Percentiles rank a stretch among this genome's conserved stretches.
Conservation (phyloP, 495 filamentous ascomycete genomes). For the Daldinia vernicosa region DNA sequence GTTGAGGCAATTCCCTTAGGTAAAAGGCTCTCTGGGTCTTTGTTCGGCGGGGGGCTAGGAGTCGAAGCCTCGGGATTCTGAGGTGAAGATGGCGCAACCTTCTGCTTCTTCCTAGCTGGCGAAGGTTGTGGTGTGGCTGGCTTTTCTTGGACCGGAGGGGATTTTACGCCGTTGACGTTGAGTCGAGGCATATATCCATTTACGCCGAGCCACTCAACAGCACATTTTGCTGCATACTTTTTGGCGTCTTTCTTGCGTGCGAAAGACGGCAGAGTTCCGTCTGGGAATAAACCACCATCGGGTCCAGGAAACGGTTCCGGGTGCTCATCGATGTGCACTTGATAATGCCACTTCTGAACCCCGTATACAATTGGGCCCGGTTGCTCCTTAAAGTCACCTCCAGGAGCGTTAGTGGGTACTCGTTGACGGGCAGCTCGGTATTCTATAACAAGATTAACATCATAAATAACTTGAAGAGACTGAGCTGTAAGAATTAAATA, state of each 20-base stretch:
- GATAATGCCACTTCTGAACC: conserved; percentile 36
- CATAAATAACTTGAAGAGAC: neutral
- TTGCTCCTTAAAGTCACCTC: conserved; percentile 12
- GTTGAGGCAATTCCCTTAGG: conserved; percentile 21
- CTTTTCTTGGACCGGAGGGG: neutral
- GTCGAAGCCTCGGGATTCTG: neutral
- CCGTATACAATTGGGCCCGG: conserved; percentile 15
- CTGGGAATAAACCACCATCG: conserved; percentile 30
- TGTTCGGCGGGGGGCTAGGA: conserved; percentile 36
- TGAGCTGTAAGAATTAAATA: neutral
- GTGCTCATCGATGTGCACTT: conserved; percentile 33
- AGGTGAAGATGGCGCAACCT: conserved; percentile 19
- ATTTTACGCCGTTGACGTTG: conserved; percentile 14
- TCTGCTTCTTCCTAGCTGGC: conserved; percentile 30
- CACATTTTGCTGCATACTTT: conserved; percentile 55
- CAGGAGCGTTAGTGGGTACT: conserved; percentile 16
- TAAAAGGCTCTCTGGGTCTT: conserved; percentile 2
- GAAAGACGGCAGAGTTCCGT: conserved; percentile 40
- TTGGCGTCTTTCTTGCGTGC: conserved; percentile 56
- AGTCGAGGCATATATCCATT: conserved; percentile 38
- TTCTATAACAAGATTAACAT: conserved; percentile 33
- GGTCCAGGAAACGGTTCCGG: conserved; percentile 41
- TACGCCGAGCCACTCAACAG: conserved; percentile 50
- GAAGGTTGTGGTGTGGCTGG: conserved; percentile 12
- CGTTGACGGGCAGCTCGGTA: conserved; percentile 27